Evolutionary conservation across 2,329 filamentous ascomycete species (phyloP).

Genomic region (Albifimbria verrucaria): DNA sequence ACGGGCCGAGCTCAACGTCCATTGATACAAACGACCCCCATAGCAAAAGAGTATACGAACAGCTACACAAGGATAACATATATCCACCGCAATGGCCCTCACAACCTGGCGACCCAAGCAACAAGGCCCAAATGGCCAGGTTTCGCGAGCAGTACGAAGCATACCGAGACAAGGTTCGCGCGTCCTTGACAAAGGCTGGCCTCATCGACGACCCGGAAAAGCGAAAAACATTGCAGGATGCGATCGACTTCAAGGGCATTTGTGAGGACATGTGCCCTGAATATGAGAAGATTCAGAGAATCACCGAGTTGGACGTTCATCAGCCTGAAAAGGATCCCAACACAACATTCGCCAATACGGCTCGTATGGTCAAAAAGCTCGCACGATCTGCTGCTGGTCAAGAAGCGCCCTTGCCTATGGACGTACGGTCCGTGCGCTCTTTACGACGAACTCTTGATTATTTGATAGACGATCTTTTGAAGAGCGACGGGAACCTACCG

Average conservation of each 20-base stretch:
- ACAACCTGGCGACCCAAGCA: conserved; percentile 49
- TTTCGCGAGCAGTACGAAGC: conserved; percentile 54
- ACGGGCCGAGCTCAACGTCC: conserved; percentile 13
- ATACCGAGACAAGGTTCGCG: conserved; percentile 55
- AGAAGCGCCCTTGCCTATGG: conserved; percentile 64
- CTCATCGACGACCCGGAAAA: conserved; percentile 64
- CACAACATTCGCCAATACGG: conserved; percentile 43
- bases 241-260: conserved; percentile 64
- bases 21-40: conserved; percentile 32
- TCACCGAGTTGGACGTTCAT: conserved; percentile 58
- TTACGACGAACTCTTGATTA: conserved; percentile 61
- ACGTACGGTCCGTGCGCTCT: conserved; percentile 59
- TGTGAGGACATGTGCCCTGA: conserved; percentile 69
- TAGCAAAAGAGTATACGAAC: conserved; percentile 48
- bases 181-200: conserved; percentile 54
- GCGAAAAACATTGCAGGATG: conserved; percentile 58
- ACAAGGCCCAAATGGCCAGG: conserved; percentile 48
- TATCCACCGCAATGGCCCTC: conserved; percentile 52
- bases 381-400: conserved; percentile 66
- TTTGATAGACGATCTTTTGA: conserved; percentile 57
- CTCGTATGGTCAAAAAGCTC: conserved; percentile 63
- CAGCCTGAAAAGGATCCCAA: conserved; percentile 48
- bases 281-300: conserved; percentile 61
- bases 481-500: conserved; percentile 51
- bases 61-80: conserved; percentile 53